Conservation (phyloP, 139 green algal genomes). For the Raphidocelis subcapitata region DNA sequence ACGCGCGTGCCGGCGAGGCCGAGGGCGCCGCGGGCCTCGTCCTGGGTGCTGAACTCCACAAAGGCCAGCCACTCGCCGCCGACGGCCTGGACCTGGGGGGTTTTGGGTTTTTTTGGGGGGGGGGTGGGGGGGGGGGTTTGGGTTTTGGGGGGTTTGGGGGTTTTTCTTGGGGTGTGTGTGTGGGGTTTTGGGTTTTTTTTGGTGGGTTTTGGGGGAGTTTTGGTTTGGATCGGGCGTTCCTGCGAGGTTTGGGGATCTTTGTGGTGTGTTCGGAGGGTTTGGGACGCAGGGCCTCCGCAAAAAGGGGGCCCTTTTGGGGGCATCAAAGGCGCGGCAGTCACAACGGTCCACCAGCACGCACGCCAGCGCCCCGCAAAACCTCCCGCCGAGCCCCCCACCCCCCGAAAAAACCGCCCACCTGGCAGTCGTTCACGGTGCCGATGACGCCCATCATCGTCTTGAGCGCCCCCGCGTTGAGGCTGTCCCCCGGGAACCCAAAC, state of each 20-base stretch:
- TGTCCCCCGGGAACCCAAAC: background rate
- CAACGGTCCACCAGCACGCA: background rate
- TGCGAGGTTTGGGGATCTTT: too few relatives aligned
- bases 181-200: too few relatives aligned
- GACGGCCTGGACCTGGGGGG: too few relatives aligned
- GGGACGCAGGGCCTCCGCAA: slow-evolving; percentile 18
- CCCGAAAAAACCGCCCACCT: background rate
- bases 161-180: too few relatives aligned
- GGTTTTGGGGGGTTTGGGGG: too few relatives aligned
- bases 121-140: too few relatives aligned
- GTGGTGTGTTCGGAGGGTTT: slow-evolving; percentile 26
- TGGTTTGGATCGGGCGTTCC: too few relatives aligned
- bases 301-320: background rate
- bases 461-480: background rate
- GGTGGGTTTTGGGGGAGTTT: too few relatives aligned
- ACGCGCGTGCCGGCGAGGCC: background rate
- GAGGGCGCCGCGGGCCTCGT: slow-evolving; percentile 28
- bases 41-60: slow-evolving; percentile 26
- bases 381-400: background rate
- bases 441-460: slow-evolving; percentile 10
- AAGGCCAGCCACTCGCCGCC: slow-evolving; percentile 47
- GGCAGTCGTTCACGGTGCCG: background rate
- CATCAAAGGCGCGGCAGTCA: background rate
- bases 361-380: background rate
- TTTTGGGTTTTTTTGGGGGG: too few relatives aligned